phyloP scores from a whole-genome alignment of 495 filamentous ascomycete genomes.

The Neurospora tetraspora region DNA sequence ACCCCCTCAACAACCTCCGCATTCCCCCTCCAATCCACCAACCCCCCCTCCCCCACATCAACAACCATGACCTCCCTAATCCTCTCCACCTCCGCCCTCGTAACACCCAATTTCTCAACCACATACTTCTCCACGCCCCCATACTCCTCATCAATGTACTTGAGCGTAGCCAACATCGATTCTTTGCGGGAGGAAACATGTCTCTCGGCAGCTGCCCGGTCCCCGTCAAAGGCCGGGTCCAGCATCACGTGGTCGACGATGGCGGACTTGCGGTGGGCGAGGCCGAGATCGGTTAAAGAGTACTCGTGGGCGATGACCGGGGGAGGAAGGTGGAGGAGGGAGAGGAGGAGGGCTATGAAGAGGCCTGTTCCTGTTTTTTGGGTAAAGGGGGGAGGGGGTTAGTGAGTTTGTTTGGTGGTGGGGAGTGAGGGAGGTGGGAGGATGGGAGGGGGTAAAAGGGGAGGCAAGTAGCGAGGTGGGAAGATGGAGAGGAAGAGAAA shows the following conservation, averaged over 20 bases:
- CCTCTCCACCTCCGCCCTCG: constrained; percentile 36
- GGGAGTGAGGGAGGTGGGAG: too few relatives aligned
- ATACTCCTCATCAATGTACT: constrained; percentile 40
- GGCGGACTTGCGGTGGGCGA: constrained; percentile 30
- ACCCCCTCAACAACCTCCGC: constrained; percentile 8
- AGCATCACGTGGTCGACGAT: constrained; percentile 35
- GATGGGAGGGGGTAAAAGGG: constrained; percentile 20
- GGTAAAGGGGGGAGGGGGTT: too few relatives aligned
- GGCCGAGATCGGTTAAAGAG: constrained; percentile 46
- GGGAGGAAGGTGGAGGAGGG: constrained; percentile 46
- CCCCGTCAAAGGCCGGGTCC: constrained; percentile 31
- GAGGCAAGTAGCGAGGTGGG: constrained; percentile 1
- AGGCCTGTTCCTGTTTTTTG: constrained; percentile 39
- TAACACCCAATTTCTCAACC: constrained; percentile 40
- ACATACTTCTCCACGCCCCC: constrained; percentile 50
- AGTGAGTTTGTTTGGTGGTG: too few relatives aligned
- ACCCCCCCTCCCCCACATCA: constrained; percentile 12
- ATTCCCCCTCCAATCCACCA: constrained; percentile 22
- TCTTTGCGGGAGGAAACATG: constrained; percentile 42
- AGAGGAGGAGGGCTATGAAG: constrained; percentile 47
- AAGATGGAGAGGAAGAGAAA: too few relatives aligned
- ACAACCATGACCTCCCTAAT: constrained; percentile 41
- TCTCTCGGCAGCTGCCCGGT: constrained; percentile 34
- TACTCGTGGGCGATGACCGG: constrained; percentile 53
- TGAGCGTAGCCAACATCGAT: constrained; percentile 44